phyloP scores from a whole-genome alignment of 2,329 filamentous ascomycete genomes.

The Elsinoe arachidis region DNA sequence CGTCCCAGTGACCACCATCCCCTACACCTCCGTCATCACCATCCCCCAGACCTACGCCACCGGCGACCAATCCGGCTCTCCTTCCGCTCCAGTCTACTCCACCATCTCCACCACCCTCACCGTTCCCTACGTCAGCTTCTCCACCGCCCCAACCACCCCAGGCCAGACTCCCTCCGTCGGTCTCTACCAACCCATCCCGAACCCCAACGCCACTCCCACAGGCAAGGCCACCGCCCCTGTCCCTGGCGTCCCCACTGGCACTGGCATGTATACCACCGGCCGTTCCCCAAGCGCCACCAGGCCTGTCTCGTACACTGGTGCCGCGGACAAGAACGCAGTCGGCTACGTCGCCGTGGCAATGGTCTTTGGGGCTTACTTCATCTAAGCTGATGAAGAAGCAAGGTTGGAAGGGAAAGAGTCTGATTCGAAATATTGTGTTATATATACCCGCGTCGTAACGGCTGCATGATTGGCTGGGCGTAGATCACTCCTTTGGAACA shows the following conservation, averaged over 20 bases:
- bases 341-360: conserved; percentile 18
- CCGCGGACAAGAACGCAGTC: conserved; percentile 17
- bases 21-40: conserved; percentile 29
- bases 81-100: conserved; percentile 24
- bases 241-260: conserved; percentile 16
- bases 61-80: conserved; percentile 25
- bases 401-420: not conserved
- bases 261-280: conserved; percentile 18
- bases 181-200: conserved; percentile 27
- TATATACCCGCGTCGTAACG: conserved; percentile 2
- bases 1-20: conserved; percentile 32
- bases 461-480: not conserved
- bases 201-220: conserved; percentile 23
- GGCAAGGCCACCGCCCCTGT: conserved; percentile 12
- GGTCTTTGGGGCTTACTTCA: conserved; percentile 20
- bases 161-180: conserved; percentile 25
- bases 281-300: conserved; percentile 15
- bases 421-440: conserved; percentile 2
- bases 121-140: conserved; percentile 39
- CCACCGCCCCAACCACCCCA: conserved; percentile 27
- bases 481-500: not conserved
- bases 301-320: conserved; percentile 20
- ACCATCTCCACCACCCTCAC: conserved; percentile 34
- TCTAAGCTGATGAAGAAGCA: conserved; percentile 5
- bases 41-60: conserved; percentile 31